These are phyloP conservation scores for Eimeria tenella DNA, from an alignment of 169 alveolate species.

Conservation along the genomic window DNA sequence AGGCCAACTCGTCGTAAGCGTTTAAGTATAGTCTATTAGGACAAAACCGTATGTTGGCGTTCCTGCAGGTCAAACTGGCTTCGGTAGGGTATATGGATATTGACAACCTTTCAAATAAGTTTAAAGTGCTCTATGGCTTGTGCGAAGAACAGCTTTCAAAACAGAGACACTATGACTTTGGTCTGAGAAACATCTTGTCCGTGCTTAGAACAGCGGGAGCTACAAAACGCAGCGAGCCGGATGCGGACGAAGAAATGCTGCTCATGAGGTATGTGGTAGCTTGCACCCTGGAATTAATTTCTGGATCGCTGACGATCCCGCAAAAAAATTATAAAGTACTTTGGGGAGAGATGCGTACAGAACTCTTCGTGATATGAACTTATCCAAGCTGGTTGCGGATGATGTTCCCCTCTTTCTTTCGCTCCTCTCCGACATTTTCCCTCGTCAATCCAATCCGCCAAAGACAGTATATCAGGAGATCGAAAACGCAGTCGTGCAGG, in stretches of 20 bases:
- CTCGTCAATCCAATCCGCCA: conserved; percentile 94
- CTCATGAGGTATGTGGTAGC: conserved; percentile 73
- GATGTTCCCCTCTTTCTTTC: conserved; percentile 96
- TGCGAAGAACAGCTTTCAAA: conserved; percentile 97
- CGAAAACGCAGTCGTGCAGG: conserved; percentile 86
- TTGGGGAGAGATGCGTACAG: conserved; percentile 84
- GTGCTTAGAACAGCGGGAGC: conserved; percentile 96
- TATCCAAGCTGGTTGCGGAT: conserved; percentile 96
- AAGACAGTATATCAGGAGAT: conserved; percentile 94
- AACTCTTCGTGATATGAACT: conserved; percentile 96
- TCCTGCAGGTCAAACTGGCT: conserved; percentile 92
- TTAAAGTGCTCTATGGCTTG: conserved; percentile 95
- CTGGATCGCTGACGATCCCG: neutral
- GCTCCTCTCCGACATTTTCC: conserved; percentile 97
- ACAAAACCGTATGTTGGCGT: neutral
- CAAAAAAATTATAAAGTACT: conserved; percentile 75
- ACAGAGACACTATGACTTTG: conserved; percentile 97
- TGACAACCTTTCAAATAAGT: conserved; percentile 94
- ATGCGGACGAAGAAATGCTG: conserved; percentile 94
- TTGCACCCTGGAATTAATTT: neutral
- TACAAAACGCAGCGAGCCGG: conserved; percentile 92
- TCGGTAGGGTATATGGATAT: conserved; percentile 94
- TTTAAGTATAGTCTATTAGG: too few species aligned
- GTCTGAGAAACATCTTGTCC: conserved; percentile 95
- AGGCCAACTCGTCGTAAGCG: too few species aligned